Conservation (phyloP, 2,329 filamentous ascomycete species). For the Fusarium sp. region DNA sequence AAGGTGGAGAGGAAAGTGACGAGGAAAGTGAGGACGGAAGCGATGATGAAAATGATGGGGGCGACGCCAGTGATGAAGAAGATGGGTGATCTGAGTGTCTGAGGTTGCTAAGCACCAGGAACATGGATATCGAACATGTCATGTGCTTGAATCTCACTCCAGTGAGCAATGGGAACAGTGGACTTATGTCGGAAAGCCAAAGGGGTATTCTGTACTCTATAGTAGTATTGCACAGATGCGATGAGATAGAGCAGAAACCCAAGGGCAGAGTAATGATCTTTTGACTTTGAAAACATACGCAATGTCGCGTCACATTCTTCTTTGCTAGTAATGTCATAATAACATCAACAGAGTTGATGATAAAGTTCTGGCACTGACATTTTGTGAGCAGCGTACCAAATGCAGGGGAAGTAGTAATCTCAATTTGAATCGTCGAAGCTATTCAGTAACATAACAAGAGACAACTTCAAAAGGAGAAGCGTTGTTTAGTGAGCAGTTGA, state of each 20-base stretch:
- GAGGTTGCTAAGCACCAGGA: too few species aligned
- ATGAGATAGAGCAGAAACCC: too few species aligned
- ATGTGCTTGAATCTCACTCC: not conserved
- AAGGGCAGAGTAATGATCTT: not conserved
- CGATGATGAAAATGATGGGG: too few species aligned
- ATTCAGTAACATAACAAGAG: not conserved
- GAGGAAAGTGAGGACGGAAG: not conserved
- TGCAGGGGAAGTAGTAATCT: rapidly evolving
- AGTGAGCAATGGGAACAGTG: not conserved
- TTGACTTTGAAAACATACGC: rapidly evolving
- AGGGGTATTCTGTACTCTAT: not conserved
- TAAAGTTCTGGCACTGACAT: not conserved
- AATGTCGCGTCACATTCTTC: rapidly evolving
- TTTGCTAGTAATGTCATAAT: not conserved
- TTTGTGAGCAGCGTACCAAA: not conserved
- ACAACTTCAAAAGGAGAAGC: rapidly evolving
- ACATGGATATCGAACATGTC: not conserved
- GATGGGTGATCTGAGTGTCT: too few species aligned
- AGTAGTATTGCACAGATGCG: not conserved
- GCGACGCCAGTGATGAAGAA: too few species aligned
- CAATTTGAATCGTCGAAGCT: rapidly evolving
- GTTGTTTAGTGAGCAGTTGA: too few species aligned
- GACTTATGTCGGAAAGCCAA: not conserved
- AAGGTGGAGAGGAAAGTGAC: not conserved
- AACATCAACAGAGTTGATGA: too few species aligned